Conservation (phyloP, 345 rosid genomes). For the Hypericum androsaemum region DNA sequence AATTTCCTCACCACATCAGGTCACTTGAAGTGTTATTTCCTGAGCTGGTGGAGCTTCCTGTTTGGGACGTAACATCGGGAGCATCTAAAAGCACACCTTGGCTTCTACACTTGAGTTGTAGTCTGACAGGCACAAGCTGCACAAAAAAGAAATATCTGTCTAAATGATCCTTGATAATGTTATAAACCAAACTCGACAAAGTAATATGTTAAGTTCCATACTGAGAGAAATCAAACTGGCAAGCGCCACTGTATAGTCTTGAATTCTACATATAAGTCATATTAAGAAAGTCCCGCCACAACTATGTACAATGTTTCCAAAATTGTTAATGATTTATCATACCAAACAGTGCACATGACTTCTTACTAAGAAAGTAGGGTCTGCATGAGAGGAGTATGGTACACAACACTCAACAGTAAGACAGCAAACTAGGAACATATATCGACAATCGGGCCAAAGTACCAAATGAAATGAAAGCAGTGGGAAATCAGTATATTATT, state of each 20-base stretch:
- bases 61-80: slow-evolving; percentile 20
- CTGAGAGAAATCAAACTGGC: not conserved
- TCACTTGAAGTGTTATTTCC: slow-evolving; percentile 32
- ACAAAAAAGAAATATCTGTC: not conserved
- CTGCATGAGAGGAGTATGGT: no score
- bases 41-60: slow-evolving; percentile 16
- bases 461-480: no score
- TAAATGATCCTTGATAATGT: not conserved
- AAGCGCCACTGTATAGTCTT: no score
- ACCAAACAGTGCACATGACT: no score
- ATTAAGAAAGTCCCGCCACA: no score
- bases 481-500: not conserved
- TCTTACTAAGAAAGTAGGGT: no score
- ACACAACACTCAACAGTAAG: no score
- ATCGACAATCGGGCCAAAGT: no score
- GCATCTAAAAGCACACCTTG: slow-evolving; percentile 21
- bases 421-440: no score
- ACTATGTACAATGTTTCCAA: no score
- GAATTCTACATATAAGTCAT: no score
- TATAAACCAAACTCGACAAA: not conserved
- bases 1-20: slow-evolving; percentile 50
- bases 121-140: slow-evolving; percentile 55
- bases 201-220: not conserved
- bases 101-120: slow-evolving; percentile 52
- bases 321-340: no score